A percentile compares a stretch with the other conserved stretches of the same genome.
phyloP scores from a whole-genome alignment of 805 yeast genomes.

The Suhomyces sp. region DNA sequence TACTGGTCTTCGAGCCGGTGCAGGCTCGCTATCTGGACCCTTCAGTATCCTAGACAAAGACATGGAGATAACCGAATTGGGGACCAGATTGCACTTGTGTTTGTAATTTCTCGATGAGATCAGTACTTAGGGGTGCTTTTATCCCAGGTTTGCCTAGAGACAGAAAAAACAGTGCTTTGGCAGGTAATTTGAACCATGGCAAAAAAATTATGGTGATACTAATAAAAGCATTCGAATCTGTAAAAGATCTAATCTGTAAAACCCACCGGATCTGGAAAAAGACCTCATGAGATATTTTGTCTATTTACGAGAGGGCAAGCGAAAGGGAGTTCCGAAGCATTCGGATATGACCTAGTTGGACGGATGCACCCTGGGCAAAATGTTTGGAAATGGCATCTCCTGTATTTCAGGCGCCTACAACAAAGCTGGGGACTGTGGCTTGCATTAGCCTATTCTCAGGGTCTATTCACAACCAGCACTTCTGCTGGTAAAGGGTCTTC shows the following conservation, averaged over 20 bases:
- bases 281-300: not conserved
- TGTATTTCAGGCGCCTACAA: not conserved
- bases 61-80: not conserved
- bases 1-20: conserved; percentile 6
- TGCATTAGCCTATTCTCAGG: not conserved
- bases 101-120: no score
- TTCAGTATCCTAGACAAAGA: not conserved
- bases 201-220: not conserved
- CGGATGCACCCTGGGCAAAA: not conserved
- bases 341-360: not conserved
- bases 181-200: not conserved
- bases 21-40: conserved; percentile 1
- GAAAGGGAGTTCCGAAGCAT: not conserved
- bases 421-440: not conserved
- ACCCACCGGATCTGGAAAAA: not conserved
- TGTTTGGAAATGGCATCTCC: not conserved
- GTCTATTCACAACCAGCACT: not conserved
- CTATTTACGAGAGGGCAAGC: not conserved
- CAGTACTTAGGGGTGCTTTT: not conserved
- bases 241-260: not conserved
- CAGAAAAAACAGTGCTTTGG: not conserved
- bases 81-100: not conserved
- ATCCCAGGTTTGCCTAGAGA: not conserved
- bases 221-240: not conserved
- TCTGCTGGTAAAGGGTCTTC: not conserved